A percentile compares a stretch with the other conserved stretches of the same genome.
Conservation (phyloP, 768 basidiomycete genomes). For the Pleurotus cornucopiae region DNA sequence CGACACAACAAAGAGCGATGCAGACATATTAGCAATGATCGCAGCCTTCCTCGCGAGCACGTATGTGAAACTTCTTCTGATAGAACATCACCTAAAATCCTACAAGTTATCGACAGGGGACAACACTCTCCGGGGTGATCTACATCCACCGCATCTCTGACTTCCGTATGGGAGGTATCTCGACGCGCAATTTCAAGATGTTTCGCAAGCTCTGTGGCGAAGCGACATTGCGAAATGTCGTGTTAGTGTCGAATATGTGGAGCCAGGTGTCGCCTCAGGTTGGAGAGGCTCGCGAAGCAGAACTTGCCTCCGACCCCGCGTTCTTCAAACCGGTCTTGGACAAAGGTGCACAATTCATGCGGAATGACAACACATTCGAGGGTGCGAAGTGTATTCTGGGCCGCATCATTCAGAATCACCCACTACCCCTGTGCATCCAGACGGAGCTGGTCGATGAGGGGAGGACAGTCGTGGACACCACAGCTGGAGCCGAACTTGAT, state of each 20-base stretch:
- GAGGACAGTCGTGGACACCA: constrained; percentile 28
- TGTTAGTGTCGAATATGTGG: constrained; percentile 46
- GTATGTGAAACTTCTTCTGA: constrained; percentile 2
- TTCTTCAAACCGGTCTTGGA: constrained; percentile 53
- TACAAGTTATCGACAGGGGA: constrained; percentile 12
- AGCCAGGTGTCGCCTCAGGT: constrained; percentile 27
- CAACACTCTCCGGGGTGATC: constrained; percentile 34
- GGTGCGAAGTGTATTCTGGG: constrained; percentile 30
- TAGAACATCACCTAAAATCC: no score
- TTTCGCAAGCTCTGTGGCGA: constrained; percentile 43
- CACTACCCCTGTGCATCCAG: constrained; percentile 16
- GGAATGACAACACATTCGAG: constrained; percentile 33
- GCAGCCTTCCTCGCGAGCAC: constrained; percentile 11
- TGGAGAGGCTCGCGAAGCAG: constrained; percentile 38
- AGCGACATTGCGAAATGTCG: constrained; percentile 36
- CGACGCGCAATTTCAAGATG: constrained; percentile 38
- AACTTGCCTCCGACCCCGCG: constrained; percentile 33
- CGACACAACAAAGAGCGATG: constrained; percentile 28
- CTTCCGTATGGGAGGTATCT: constrained; percentile 33
- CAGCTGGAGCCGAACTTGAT: constrained; percentile 20
- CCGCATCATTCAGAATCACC: constrained; percentile 18
- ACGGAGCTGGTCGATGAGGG: constrained; percentile 17
- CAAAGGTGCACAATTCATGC: constrained; percentile 41
- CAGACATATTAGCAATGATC: constrained; percentile 30
- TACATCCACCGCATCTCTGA: constrained; percentile 41